These are phyloP conservation scores for Cicer cuneatum DNA, from an alignment of 306 rosid species.

Conservation along the genomic window DNA sequence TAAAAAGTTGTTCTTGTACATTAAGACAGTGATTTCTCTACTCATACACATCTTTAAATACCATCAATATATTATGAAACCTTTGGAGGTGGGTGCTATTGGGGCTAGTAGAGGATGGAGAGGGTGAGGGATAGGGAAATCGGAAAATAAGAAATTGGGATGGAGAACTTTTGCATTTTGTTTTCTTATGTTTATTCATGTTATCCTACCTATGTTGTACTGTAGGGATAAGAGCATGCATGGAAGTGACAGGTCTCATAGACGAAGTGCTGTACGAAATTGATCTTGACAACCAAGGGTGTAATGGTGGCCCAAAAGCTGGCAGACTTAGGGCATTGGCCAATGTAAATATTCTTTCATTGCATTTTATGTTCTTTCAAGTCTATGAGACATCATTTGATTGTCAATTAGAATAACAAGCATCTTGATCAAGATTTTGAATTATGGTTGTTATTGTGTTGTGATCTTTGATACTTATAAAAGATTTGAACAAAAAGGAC, in stretches of 20 bases:
- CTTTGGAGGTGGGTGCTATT: not conserved
- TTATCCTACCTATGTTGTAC: conserved; percentile 35
- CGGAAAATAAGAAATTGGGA: not conserved
- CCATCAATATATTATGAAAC: not conserved
- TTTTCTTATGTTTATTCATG: conserved; percentile 20
- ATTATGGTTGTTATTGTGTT: not conserved
- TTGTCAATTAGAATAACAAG: conserved; percentile 14
- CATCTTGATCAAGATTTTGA: conserved; percentile 19
- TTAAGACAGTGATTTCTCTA: not conserved
- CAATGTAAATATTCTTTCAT: conserved; percentile 57
- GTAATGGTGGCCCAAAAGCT: conserved; percentile 78
- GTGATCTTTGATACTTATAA: not conserved
- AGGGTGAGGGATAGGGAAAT: not conserved
- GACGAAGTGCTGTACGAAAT: conserved; percentile 83
- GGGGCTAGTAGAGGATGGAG: conserved; percentile 4
- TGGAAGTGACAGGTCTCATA: conserved; percentile 57
- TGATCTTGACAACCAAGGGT: conserved; percentile 79
- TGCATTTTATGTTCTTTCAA: conserved; percentile 34
- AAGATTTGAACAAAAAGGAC: not conserved
- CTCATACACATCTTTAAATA: not conserved
- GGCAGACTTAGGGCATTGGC: conserved; percentile 71
- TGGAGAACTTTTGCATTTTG: conserved; percentile 22
- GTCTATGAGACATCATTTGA: conserved; percentile 24
- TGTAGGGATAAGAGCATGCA: conserved; percentile 87
- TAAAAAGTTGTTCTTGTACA: not conserved